These are phyloP conservation scores for Murraya koenigii DNA, from an alignment of 345 rosid species.

Conservation along the genomic window DNA sequence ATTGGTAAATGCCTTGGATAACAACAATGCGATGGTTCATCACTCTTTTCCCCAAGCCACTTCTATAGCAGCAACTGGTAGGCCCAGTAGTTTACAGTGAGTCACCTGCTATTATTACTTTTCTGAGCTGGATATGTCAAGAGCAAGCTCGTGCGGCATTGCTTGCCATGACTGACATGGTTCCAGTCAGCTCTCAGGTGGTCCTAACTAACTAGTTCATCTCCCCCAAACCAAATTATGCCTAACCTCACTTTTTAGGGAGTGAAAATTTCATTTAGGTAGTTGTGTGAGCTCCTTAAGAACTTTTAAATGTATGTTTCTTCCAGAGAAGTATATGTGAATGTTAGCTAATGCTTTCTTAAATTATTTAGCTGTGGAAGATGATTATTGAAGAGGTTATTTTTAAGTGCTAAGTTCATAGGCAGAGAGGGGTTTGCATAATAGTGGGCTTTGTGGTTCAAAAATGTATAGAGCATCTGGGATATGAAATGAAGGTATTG, in stretches of 20 bases:
- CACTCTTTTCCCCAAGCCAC: conserved; percentile 40
- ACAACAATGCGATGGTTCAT: conserved; percentile 43
- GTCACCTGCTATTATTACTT: conserved; percentile 10
- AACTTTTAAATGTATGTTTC: conserved; percentile 8
- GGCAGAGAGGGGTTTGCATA: conserved; percentile 12
- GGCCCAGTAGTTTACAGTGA: conserved; percentile 46
- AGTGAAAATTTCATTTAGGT: conserved; percentile 15
- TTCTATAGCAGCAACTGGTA: conserved; percentile 50
- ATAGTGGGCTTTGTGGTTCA: conserved; percentile 7
- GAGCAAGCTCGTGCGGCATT: conserved; percentile 36
- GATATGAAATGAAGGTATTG: conserved; percentile 17
- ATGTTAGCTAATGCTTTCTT: background rate
- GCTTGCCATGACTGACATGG: conserved; percentile 65
- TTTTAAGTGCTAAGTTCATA: background rate
- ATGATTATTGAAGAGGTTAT: background rate
- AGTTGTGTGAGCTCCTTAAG: conserved; percentile 11
- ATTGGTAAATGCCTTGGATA: conserved; percentile 43
- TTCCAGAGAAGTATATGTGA: background rate
- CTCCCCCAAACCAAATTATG: conserved; percentile 17
- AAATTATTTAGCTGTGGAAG: background rate
- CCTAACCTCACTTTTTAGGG: conserved; percentile 10
- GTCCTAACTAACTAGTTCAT: conserved; percentile 26
- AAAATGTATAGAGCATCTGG: conserved; percentile 32
- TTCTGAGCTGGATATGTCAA: conserved; percentile 42
- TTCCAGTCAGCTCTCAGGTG: conserved; percentile 30